Evolutionary conservation across 257 asterid genomes (phyloP), one percentile per base, ranked within the genome.

Genomic region (Voacanga thouarsii): DNA sequence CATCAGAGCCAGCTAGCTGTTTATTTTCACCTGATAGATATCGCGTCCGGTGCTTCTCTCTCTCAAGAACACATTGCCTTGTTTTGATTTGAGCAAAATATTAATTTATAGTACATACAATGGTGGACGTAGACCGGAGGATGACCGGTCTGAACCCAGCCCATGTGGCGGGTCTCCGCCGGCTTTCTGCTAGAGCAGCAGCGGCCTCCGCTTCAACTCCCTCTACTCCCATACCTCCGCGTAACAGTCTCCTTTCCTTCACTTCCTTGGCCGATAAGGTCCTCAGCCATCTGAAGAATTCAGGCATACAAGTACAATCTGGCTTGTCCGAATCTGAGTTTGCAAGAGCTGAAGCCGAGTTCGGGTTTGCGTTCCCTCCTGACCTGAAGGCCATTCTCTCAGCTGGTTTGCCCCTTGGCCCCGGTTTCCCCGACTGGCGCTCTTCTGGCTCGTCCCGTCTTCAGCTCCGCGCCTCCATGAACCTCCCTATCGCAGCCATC

Each of bases 91-190:
- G 2, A 21, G 3, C 12, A 37, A 28, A 28, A 63, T n/a, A 43
- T 2, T 33, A 33, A 33, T 33, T 33, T 11, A 12, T 1, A 16
- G 24, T 28, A 14, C 5, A 4, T 12, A 78, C 23, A 80, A 93
- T 94, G 99, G 99, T 94, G n/a, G 99, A 94, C 83, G 99, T 94
- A 7, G 99, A 94, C 87, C 92, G 97, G 87, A 89, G 97, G 72
- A 94, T 94, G 99, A 71, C 89, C 77, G 97, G 99, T 51, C 85
- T 92, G 37, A 94, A 94, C 75, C 95, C 95, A 78, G 93, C 92
- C 51, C 99, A 92, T 53, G 78, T 91, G 0, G 98, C 98, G 53
- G 98, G 97, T 12, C 93, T 94, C 74, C 97, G 98, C 75, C 97
- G 98, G 28, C 91, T 94, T 78, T 94, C 99, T 4, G 99, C 97